Conservation (phyloP, 345 rosid species). For the Brassica napus region DNA sequence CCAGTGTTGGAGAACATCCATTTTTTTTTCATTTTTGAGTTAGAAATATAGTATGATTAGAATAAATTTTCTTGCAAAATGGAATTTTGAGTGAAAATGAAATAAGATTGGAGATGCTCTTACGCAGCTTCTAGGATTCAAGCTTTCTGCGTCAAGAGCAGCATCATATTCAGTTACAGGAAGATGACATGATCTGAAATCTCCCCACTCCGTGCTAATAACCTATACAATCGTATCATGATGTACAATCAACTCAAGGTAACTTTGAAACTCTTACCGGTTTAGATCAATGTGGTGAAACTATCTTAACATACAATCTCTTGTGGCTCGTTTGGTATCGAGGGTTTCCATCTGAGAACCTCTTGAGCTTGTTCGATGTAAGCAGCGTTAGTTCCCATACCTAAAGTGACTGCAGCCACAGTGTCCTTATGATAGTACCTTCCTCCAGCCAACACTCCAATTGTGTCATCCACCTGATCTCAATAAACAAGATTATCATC, state of each 20-base stretch:
- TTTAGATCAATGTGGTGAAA: not conserved
- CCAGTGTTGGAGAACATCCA: no score
- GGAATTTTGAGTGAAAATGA: no score
- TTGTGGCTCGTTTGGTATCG: conserved; percentile 39
- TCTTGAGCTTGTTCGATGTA: conserved; percentile 51
- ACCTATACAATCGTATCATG: conserved; percentile 39
- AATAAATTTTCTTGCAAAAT: no score
- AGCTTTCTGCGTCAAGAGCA: conserved; percentile 46
- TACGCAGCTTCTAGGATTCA: conserved; percentile 14
- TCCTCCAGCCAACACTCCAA: conserved; percentile 66
- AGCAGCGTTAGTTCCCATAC: conserved; percentile 56
- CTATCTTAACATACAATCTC: conserved; percentile 44
- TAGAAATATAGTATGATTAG: no score
- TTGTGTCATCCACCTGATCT: conserved; percentile 51
- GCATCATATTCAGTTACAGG: conserved; percentile 61
- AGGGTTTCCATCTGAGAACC: conserved; percentile 42
- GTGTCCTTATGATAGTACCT: conserved; percentile 55
- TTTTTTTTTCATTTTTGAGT: not conserved
- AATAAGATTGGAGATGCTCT: no score
- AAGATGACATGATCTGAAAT: conserved; percentile 54
- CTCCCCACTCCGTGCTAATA: conserved; percentile 65
- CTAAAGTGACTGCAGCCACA: conserved; percentile 62
- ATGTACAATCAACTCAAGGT: not conserved
- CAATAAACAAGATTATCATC: not conserved
- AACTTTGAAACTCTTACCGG: no score